These are phyloP conservation scores for Exsudoporus floridanus DNA, from an alignment of 1,284 basidiomycete genomes.

Conservation along the genomic window DNA sequence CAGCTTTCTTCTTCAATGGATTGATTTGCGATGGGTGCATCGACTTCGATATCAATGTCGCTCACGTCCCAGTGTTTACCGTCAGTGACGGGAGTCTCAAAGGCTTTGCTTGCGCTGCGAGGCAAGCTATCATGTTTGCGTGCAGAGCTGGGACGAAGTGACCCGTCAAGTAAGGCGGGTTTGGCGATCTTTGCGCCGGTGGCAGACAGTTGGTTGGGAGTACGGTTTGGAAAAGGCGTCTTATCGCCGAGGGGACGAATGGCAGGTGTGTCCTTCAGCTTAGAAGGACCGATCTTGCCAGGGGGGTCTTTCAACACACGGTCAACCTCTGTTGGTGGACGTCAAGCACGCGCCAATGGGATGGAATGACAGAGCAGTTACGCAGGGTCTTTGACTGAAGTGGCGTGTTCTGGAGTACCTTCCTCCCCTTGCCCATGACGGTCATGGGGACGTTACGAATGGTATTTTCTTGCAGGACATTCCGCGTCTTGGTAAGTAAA, in stretches of 20 bases:
- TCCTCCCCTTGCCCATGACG: conserved; percentile 46
- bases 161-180: conserved; percentile 32
- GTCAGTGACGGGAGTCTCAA: conserved; percentile 66
- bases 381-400: conserved; percentile 39
- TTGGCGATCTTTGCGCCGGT: conserved; percentile 33
- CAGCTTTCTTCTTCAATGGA: conserved; percentile 44
- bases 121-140: conserved; percentile 55
- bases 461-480: conserved; percentile 54
- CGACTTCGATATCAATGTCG: conserved; percentile 52
- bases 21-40: conserved; percentile 36
- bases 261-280: conserved; percentile 26
- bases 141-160: conserved; percentile 60
- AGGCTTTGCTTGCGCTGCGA: conserved; percentile 41
- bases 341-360: not conserved
- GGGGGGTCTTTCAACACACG: conserved; percentile 22
- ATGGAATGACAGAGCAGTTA: conserved; percentile 15
- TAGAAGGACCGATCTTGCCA: conserved; percentile 26
- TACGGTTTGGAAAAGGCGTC: conserved; percentile 58
- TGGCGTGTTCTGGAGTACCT: conserved; percentile 38
- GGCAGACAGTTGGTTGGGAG: conserved; percentile 30
- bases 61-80: conserved; percentile 75
- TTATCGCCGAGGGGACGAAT: conserved; percentile 55
- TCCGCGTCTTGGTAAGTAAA: conserved; percentile 38
- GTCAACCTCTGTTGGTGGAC: conserved; percentile 25
- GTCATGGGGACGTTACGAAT: conserved; percentile 41